Evolutionary conservation across 208 protist species (phyloP).

Genomic region (Trypanosoma avium): DNA sequence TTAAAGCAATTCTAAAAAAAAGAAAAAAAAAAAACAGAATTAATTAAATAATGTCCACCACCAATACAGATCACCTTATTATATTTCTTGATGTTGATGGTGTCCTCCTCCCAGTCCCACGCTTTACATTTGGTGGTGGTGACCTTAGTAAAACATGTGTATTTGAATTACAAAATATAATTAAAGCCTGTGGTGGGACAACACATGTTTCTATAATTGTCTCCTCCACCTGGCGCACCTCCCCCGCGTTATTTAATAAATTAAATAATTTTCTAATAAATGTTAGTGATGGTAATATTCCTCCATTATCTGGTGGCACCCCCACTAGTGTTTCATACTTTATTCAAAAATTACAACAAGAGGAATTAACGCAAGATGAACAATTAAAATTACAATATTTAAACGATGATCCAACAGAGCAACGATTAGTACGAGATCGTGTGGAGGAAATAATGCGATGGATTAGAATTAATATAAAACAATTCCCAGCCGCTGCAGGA

Average conservation of each 20-base stretch:
- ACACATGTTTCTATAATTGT: slow-evolving; percentile 78
- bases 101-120: slow-evolving; percentile 78
- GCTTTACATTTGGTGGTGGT: slow-evolving; percentile 81
- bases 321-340: too few species aligned
- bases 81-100: slow-evolving; percentile 88
- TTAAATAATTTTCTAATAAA: slow-evolving; percentile 62
- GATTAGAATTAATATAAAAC: slow-evolving; percentile 67
- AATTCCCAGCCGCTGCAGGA: slow-evolving; percentile 71
- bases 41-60: too few species aligned
- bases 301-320: slow-evolving; percentile 51
- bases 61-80: slow-evolving; percentile 64
- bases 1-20: too few species aligned
- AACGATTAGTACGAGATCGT: slow-evolving; percentile 79
- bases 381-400: too few species aligned
- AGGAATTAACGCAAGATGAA: too few species aligned
- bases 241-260: slow-evolving; percentile 57
- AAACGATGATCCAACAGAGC: slow-evolving; percentile 73
- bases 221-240: slow-evolving; percentile 85
- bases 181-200: slow-evolving; percentile 41
- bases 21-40: too few species aligned
- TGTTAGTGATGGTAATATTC: slow-evolving; percentile 36
- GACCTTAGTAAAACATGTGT: slow-evolving; percentile 62
- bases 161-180: slow-evolving; percentile 39
- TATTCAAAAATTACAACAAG: too few species aligned
- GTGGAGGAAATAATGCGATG: slow-evolving; percentile 81